Conservation (phyloP, 768 basidiomycete species). For the Phaffia australis region DNA sequence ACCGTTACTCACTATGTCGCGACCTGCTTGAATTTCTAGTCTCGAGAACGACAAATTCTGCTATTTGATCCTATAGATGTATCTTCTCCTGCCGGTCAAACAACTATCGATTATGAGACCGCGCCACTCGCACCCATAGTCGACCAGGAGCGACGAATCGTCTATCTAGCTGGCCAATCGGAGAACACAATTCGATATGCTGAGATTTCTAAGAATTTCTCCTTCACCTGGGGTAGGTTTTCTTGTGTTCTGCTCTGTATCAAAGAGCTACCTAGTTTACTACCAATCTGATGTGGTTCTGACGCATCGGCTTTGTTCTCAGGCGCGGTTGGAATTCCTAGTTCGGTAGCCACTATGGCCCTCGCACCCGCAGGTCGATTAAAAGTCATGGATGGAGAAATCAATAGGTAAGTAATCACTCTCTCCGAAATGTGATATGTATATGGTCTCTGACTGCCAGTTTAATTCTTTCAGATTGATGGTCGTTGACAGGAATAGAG, state of each 20-base stretch:
- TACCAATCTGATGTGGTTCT: not conserved
- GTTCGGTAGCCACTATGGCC: constrained; percentile 30
- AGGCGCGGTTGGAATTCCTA: constrained; percentile 29
- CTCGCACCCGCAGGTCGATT: constrained; percentile 32
- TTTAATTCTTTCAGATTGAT: constrained; percentile 21
- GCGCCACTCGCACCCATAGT: constrained; percentile 33
- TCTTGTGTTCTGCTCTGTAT: not conserved
- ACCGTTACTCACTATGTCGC: not conserved
- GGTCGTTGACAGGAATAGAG: constrained; percentile 33
- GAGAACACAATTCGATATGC: not conserved
- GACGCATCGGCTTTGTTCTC: not conserved
- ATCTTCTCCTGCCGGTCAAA: constrained; percentile 24
- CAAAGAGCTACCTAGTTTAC: not conserved
- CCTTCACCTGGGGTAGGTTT: constrained; percentile 9
- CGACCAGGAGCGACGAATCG: constrained; percentile 35
- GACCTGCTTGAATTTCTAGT: constrained; percentile 15
- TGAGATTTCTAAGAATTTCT: constrained; percentile 2
- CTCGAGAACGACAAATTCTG: constrained; percentile 36
- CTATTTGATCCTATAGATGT: constrained; percentile 29
- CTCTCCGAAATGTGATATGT: too few relatives aligned
- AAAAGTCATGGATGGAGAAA: constrained; percentile 39
- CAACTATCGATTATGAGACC: constrained; percentile 35
- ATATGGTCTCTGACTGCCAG: too few relatives aligned
- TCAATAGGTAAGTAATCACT: constrained; percentile 28
- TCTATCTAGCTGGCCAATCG: constrained; percentile 35